phyloP scores from a whole-genome alignment of 1,284 basidiomycete genomes.

The Marasmius tenuissimus region DNA sequence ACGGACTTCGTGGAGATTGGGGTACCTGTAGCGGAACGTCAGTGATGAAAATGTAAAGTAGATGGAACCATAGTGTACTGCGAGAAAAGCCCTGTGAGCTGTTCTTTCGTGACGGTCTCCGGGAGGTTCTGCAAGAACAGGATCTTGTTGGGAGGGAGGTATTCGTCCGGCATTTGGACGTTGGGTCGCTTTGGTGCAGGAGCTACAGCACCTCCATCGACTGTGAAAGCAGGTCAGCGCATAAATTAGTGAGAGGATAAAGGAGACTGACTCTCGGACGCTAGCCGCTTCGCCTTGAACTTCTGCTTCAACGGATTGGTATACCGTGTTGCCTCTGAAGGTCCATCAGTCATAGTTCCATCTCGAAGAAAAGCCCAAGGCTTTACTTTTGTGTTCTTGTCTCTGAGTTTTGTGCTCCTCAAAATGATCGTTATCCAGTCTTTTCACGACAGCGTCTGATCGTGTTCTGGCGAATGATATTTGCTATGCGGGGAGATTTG shows the following conservation, averaged over 20 bases:
- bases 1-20: conserved; percentile 92
- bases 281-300: conserved; percentile 76
- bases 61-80: conserved; percentile 52
- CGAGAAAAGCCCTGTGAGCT: conserved; percentile 85
- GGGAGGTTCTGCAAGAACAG: conserved; percentile 97
- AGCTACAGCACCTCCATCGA: conserved; percentile 67
- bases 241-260: neutral
- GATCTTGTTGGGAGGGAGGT: conserved; percentile 98
- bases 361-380: no score
- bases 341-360: neutral
- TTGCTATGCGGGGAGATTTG: conserved; percentile 57
- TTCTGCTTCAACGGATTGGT: conserved; percentile 88
- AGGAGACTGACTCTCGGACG: conserved; percentile 59
- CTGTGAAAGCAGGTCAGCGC: conserved; percentile 33
- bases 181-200: conserved; percentile 74
- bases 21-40: conserved; percentile 59
- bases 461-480: conserved; percentile 88
- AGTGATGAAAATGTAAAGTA: neutral
- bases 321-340: conserved; percentile 67
- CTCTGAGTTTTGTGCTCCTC: conserved; percentile 78
- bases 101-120: conserved; percentile 87
- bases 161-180: conserved; percentile 98
- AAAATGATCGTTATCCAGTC: conserved; percentile 61
- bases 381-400: conserved; percentile 80
- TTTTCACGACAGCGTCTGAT: conserved; percentile 88